phyloP scores from a whole-genome alignment of 768 basidiomycete species.

The Leccinum olivaceopallidum region DNA sequence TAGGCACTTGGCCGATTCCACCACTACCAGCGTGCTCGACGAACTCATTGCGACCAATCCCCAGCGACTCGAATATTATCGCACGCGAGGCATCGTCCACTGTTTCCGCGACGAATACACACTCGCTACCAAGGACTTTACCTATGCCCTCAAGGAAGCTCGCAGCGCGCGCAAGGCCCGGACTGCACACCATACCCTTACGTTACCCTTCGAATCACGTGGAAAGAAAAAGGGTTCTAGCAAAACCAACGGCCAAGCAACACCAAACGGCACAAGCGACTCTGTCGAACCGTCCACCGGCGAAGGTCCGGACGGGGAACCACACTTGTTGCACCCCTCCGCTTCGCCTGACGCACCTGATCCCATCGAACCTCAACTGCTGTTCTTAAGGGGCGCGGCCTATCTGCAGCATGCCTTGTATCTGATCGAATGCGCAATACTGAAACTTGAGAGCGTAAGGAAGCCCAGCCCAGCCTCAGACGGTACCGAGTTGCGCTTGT shows the following conservation, averaged over 20 bases:
- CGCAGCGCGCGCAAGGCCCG: slow-evolving; percentile 69
- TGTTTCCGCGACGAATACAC: slow-evolving; percentile 84
- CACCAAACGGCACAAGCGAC: slow-evolving; percentile 63
- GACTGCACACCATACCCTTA: slow-evolving; percentile 49
- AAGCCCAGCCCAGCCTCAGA: slow-evolving; percentile 56
- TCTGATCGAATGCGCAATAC: slow-evolving; percentile 70
- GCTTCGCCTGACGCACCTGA: slow-evolving; percentile 78
- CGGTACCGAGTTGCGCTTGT: slow-evolving; percentile 75
- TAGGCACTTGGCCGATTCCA: slow-evolving; percentile 85
- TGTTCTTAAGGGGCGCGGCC: slow-evolving; percentile 83
- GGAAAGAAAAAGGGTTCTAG: slow-evolving; percentile 50
- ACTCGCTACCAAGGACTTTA: slow-evolving; percentile 77
- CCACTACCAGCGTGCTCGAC: slow-evolving; percentile 75
- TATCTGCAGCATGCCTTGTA: slow-evolving; percentile 78
- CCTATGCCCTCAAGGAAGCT: slow-evolving; percentile 76
- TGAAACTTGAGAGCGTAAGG: slow-evolving; percentile 68
- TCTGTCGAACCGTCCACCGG: slow-evolving; percentile 39
- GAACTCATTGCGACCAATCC: slow-evolving; percentile 74
- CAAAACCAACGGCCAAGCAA: slow-evolving; percentile 63
- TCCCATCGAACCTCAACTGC: slow-evolving; percentile 80
- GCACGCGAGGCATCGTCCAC: slow-evolving; percentile 89
- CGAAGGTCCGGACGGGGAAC: slow-evolving; percentile 53
- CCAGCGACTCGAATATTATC: slow-evolving; percentile 79
- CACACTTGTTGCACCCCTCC: slow-evolving; percentile 64
- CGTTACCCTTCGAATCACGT: slow-evolving; percentile 36